Base-by-base conservation (phyloP, 148 eudicot species). In the Cornus suecica region DNA sequence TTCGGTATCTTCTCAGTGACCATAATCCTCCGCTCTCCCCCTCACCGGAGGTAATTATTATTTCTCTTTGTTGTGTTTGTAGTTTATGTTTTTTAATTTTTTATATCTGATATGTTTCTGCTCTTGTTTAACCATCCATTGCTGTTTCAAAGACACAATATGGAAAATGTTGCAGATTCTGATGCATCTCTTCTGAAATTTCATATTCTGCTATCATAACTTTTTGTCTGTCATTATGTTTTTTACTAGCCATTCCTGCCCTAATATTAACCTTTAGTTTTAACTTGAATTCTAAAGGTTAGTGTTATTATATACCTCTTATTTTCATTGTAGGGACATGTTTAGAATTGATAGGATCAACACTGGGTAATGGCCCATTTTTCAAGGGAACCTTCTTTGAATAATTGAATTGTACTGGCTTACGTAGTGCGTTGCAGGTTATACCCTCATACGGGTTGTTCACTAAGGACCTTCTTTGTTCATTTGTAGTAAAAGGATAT, bases 1-100 rank as follows among this genome's bases (percentile, higher is more conserved):
- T 90, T 65, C 75, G 66, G 14, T 87, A 80, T 73, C 90, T 90
- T 10, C 66, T 83, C 65, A 83, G 94, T 22, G 89, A 90, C 74
- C 69, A 70, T 6, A 90, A 90, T 79, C 73, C 77, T 71, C 84
- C 91, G 64, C 83, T 83, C 15, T 70, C 84, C 52, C 78, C 79
- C 8, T 69, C 77, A 62, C 71, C 1, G 22, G 30, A 58, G 89
- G 89, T 87, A 74, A 84, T 63, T 26, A 25, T 20, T 67, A 5
- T 26, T 52, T 69, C 13, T 67, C 13, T 45, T 58, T 63, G 1
- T 22, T 67, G 3, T 45, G 41, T n/a, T 14, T 52, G 41, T 14
- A 18, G 31, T 29, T 13, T 60, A 6, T 28, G 5, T 2, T 27
- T 45, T 2, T 73, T 3, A 18, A 58, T 58, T 58, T 56, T 3